Base-by-base conservation (phyloP, 2,329 filamentous ascomycete species). In the Apiospora kogelbergensis region DNA sequence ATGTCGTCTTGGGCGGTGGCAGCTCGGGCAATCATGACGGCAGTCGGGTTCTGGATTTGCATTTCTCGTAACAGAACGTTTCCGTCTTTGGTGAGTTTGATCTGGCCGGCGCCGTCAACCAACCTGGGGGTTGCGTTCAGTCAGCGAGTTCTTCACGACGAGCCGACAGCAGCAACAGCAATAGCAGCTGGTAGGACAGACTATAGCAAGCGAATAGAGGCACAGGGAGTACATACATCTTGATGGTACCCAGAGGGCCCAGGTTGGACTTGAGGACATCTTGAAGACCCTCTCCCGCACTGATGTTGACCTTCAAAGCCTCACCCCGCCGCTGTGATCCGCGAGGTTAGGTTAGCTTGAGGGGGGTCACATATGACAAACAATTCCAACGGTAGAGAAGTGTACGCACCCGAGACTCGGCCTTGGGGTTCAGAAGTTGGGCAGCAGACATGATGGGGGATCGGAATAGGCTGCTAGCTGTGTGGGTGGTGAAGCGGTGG, bases 1-100 rank as follows among this genome's bases (percentile, higher is more conserved):
- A 99, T 99, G 78, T 99, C 96, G 81, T 99, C 96, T 81, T 99
- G 95, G 74, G 96, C 96, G 45, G 96, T 99, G 69, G 96, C 96
- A 77, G 95, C 94, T 79, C 89, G 84, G 69, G 89, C 89, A 80
- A 91, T 91, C 89, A 91, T 91, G 72, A 96, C 96, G 73, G 96
- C 96, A 44, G 96, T 99, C 37, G 96, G 96, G 82, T 98, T 98
- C 84, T 98, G 95, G 80, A 98, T 98, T 90, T 98, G 95, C 89
- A 91, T 91, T 81, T 92, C 90, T 76, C 90, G 85, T 72, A 91
- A 82, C 33, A 91, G 85, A 71, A 98, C 95, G 78, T 97, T 98
- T 80, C 96, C 96, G 84, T 99, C 96, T 83, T 99, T 99, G 76
- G 96, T 99, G 65, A 70, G 89, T 85, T 99, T 99, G 85, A 99